Evolutionary conservation across 192 early-diverging fungal genomes (phyloP), one percentile per base, ranked within the genome.

Genomic region (Umbelopsis ramanniana): DNA sequence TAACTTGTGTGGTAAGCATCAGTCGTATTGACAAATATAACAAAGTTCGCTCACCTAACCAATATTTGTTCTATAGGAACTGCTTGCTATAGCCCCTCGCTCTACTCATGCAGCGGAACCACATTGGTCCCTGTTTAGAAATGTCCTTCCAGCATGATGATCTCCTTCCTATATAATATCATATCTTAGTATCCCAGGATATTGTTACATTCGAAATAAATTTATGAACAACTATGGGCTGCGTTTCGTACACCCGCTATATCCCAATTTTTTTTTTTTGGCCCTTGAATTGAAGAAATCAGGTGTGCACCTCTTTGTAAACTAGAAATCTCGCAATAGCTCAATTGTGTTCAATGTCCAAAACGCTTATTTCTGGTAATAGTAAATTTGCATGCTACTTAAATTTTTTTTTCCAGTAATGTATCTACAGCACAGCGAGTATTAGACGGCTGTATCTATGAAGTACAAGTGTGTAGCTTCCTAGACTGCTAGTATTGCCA

Each of bases 71-170:
- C 22, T 37, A 63, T 33, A 63, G 57, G 57, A 19, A n/a, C 57
- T 14, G 57, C 57, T 63, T 63, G 57, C 57, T 63, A 63, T 63
- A 63, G 26, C 33, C 57, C 57, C 14, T 63, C 57, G 57, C 57
- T 35, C 14, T 63, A 63, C 6, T 15, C 33, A 37, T 63, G 57
- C 57, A 63, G 57, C 19, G 57, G 57, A 63, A 37, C 55, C 4
- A 63, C 57, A 11, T 37, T 63, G 33, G 17, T 12, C 26, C 57
- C 57, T 19, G 33, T 38, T 19, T 63, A 63, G 33, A 63, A 33
- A 63, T 37, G 17, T 17, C 57, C 4, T 35, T 14, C 35, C 11
- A 37, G 33, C 33, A 37, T 63, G 35, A 57, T 33, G 33, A 37
- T 17, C 17, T 19, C 4, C 26, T 63, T 63, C 57, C 1, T 63